A percentile compares a stretch with the other conserved stretches of the same genome.
Conservation (phyloP, 2,329 filamentous ascomycete species). For the Talaromyces sp. region DNA sequence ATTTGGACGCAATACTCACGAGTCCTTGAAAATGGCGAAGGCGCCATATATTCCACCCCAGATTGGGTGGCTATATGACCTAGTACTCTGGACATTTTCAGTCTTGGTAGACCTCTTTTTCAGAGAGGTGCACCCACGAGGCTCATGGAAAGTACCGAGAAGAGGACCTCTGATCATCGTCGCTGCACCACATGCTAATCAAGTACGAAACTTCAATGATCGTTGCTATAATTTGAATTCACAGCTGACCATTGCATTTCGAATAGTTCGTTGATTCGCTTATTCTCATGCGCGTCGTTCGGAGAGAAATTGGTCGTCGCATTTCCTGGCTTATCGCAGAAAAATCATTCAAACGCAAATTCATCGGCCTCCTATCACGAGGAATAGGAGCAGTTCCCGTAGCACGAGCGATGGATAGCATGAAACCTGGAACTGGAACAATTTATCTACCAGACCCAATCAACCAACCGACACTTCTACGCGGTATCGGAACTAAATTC, state of each 20-base stretch:
- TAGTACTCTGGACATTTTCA: constrained; percentile 48
- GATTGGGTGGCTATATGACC: constrained; percentile 47
- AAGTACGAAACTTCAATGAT: constrained; percentile 56
- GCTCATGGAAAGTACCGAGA: constrained; percentile 89
- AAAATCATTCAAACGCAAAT: constrained; percentile 84
- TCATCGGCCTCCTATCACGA: constrained; percentile 81
- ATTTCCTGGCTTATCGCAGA: constrained; percentile 91
- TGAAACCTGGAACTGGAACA: constrained; percentile 70
- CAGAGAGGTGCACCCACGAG: constrained; percentile 89
- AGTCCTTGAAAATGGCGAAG: constrained; percentile 20
- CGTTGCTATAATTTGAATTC: background rate
- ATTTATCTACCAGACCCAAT: constrained; percentile 88
- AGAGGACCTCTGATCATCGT: constrained; percentile 90
- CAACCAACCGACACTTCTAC: constrained; percentile 74
- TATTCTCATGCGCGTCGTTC: constrained; percentile 84
- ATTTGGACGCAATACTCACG: background rate
- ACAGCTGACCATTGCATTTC: constrained; percentile 13
- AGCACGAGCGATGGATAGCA: constrained; percentile 80
- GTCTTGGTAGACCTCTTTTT: constrained; percentile 94
- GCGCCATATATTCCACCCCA: constrained; percentile 39
- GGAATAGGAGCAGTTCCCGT: constrained; percentile 90
- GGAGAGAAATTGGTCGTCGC: constrained; percentile 78
- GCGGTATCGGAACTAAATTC: constrained; percentile 77
- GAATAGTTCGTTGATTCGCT: constrained; percentile 86
- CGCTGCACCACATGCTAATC: constrained; percentile 93